Percentiles rank a stretch among this genome's conserved stretches.
Conservation (phyloP, 2,329 filamentous ascomycete species). For the Akanthomyces muscarius region DNA sequence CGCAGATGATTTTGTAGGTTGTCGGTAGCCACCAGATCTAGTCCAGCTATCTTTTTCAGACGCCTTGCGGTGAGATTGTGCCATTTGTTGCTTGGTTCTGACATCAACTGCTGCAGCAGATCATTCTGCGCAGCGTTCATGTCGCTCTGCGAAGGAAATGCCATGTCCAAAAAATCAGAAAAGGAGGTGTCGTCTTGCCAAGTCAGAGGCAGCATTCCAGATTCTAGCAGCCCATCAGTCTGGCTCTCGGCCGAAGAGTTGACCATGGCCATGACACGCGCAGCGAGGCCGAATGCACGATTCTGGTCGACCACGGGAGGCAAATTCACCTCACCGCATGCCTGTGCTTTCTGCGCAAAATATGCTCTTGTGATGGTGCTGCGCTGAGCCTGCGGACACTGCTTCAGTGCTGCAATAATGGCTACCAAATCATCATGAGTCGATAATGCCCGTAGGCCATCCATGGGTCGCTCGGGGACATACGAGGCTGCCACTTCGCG, state of each 20-base stretch:
- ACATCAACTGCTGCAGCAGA: neutral
- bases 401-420: constrained; percentile 3
- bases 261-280: constrained; percentile 15
- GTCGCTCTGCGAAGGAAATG: neutral
- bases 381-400: neutral
- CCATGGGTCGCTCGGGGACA: constrained; percentile 1
- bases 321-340: neutral
- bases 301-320: constrained; percentile 12
- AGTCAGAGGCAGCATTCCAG: constrained; percentile 3
- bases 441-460: constrained; percentile 1
- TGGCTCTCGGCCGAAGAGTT: constrained; percentile 13
- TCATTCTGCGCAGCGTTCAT: neutral
- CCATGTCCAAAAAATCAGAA: neutral
- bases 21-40: constrained; percentile 17
- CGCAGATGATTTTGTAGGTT: constrained; percentile 16
- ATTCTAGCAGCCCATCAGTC: constrained; percentile 13
- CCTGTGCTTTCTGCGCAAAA: neutral
- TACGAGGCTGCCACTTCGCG: constrained; percentile 6
- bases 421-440: constrained; percentile 12
- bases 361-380: neutral
- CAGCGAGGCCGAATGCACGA: constrained; percentile 15
- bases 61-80: constrained; percentile 8
- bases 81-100: neutral
- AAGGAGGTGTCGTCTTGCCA: constrained; percentile 10
- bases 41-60: constrained; percentile 15